phyloP scores from a whole-genome alignment of 495 filamentous ascomycete species.

The Annulohypoxylon nitens region DNA sequence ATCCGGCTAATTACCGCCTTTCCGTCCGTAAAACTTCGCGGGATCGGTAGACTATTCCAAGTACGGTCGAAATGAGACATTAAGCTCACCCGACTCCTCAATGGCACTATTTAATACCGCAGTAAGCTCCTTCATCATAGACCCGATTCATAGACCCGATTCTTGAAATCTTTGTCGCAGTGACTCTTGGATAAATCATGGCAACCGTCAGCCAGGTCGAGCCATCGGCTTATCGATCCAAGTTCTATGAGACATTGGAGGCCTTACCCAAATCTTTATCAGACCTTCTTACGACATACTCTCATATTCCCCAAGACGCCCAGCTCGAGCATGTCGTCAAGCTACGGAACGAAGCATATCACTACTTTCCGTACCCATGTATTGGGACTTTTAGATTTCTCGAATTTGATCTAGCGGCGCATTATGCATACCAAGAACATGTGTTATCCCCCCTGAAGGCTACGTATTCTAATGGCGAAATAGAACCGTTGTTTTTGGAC shows the following conservation, averaged over 20 bases:
- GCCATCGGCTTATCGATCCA: neutral
- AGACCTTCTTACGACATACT: conserved; percentile 38
- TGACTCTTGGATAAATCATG: conserved; percentile 10
- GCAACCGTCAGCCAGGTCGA: neutral
- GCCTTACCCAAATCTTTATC: conserved; percentile 37
- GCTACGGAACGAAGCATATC: conserved; percentile 45
- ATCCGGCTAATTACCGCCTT: neutral
- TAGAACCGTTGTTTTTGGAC: conserved; percentile 58
- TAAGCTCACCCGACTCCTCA: neutral
- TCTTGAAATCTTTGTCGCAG: neutral
- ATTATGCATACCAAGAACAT: conserved; percentile 46
- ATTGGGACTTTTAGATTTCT: conserved; percentile 58
- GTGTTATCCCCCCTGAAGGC: conserved; percentile 47
- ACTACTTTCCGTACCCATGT: conserved; percentile 54
- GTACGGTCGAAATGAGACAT: neutral
- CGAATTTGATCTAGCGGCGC: conserved; percentile 52
- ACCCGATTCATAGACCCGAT: neutral
- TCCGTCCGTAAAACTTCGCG: neutral
- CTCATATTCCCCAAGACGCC: conserved; percentile 26
- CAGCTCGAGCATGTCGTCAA: conserved; percentile 42
- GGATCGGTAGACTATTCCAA: conserved; percentile 3
- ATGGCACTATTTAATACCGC: conserved; percentile 10
- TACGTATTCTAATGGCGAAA: neutral
- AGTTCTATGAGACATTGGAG: conserved; percentile 25
- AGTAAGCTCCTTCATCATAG: neutral